Conservation (phyloP, 306 rosid genomes). For the Pachyrhizus erosus region DNA sequence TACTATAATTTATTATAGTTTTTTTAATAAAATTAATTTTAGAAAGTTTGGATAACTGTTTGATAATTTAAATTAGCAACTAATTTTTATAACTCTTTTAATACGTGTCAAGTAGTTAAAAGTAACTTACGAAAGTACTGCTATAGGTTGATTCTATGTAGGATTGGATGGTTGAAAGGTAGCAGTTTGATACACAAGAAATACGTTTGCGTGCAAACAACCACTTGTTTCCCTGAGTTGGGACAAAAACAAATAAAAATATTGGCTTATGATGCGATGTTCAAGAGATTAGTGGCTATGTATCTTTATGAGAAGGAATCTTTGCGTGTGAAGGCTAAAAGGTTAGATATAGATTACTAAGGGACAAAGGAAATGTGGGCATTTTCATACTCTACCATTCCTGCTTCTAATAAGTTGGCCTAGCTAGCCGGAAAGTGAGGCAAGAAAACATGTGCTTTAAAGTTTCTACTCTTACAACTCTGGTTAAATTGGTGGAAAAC, state of each 20-base stretch:
- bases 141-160: background rate
- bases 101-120: too few relatives aligned
- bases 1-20: too few relatives aligned
- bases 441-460: background rate
- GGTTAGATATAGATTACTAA: background rate
- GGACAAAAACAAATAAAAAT: constrained; percentile 2
- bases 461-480: background rate
- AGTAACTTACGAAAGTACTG: too few relatives aligned
- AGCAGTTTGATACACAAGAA: constrained; percentile 5
- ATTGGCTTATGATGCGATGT: background rate
- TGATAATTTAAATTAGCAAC: too few relatives aligned
- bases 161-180: constrained; percentile 13
- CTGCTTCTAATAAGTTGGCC: background rate
- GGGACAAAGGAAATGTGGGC: background rate
- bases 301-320: constrained; percentile 1
- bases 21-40: too few relatives aligned
- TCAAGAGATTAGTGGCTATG: background rate
- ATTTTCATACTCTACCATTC: background rate
- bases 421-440: background rate
- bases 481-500: too few relatives aligned
- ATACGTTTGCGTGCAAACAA: constrained; percentile 24
- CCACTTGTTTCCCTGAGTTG: background rate
- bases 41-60: too few relatives aligned
- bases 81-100: too few relatives aligned
- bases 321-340: background rate